phyloP scores from a whole-genome alignment of 2,329 filamentous ascomycete species.

The Microascus cirrosus region DNA sequence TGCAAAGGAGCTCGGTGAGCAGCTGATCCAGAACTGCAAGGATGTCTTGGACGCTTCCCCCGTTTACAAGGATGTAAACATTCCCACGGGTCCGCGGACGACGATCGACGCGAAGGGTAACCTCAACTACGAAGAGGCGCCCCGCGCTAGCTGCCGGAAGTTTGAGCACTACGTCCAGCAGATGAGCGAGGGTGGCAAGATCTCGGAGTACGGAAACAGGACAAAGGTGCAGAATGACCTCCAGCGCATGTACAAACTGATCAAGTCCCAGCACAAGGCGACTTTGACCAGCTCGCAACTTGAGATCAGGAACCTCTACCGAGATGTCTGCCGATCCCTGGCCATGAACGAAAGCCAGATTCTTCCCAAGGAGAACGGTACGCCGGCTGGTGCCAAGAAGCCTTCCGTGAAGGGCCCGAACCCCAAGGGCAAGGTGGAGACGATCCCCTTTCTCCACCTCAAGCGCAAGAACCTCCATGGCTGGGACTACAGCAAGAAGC shows the following conservation, averaged over 20 bases:
- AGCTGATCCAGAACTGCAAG: slow-evolving; percentile 95
- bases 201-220: slow-evolving; percentile 95
- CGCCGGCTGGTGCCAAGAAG: slow-evolving; percentile 37
- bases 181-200: slow-evolving; percentile 97
- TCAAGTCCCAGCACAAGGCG: slow-evolving; percentile 95
- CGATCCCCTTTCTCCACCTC: slow-evolving; percentile 92
- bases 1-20: slow-evolving; percentile 86
- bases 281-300: slow-evolving; percentile 83
- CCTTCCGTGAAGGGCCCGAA: slow-evolving; percentile 37
- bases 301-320: slow-evolving; percentile 91
- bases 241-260: slow-evolving; percentile 92
- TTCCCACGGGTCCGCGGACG: slow-evolving; percentile 86
- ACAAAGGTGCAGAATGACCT: slow-evolving; percentile 97
- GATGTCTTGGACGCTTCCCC: slow-evolving; percentile 77
- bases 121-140: slow-evolving; percentile 81
- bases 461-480: slow-evolving; percentile 90
- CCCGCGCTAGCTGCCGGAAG: slow-evolving; percentile 83
- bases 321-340: slow-evolving; percentile 84
- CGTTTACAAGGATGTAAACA: slow-evolving; percentile 88
- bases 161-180: slow-evolving; percentile 97
- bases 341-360: slow-evolving; percentile 99
- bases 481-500: slow-evolving; percentile 99
- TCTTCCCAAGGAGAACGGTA: slow-evolving; percentile 71
- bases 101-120: slow-evolving; percentile 88
- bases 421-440: slow-evolving; percentile 83